Conservation (phyloP, 2,329 filamentous ascomycete species). For the Ilyonectria sp. region DNA sequence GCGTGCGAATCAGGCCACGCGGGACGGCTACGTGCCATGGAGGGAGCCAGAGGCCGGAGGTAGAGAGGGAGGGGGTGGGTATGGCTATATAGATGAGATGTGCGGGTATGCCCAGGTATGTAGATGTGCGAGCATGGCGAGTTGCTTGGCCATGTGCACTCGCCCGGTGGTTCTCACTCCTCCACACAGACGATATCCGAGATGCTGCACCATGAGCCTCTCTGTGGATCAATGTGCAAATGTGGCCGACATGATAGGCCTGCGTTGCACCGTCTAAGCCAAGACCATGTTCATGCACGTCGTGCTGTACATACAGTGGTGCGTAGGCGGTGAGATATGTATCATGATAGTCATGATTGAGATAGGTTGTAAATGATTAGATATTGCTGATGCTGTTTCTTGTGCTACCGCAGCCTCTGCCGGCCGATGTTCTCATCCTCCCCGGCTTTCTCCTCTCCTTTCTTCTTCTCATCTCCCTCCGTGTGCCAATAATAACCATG, state of each 20-base stretch:
- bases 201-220: not conserved
- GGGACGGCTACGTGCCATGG: slow-evolving; percentile 12
- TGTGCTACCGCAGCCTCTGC: not conserved
- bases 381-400: not conserved
- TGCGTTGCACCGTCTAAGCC: not conserved
- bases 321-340: not conserved
- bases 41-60: not conserved
- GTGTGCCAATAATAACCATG: not conserved
- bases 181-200: not conserved
- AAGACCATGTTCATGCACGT: not conserved
- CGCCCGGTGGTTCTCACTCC: not conserved
- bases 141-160: not conserved
- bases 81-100: not conserved
- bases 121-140: not conserved
- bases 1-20: slow-evolving; percentile 14
- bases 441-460: not conserved
- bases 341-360: not conserved
- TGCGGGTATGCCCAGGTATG: too few species aligned
- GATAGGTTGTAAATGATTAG: not conserved
- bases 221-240: slow-evolving; percentile 1
- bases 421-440: not conserved
- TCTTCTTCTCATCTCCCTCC: not conserved
- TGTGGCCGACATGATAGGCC: not conserved
- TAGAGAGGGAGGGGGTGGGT: not conserved
- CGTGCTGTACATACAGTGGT: not conserved